Percentiles rank a stretch among this genome's conserved stretches.
phyloP scores from a whole-genome alignment of 2,329 filamentous ascomycete genomes.

The Davidsoniella neocaledoniae region DNA sequence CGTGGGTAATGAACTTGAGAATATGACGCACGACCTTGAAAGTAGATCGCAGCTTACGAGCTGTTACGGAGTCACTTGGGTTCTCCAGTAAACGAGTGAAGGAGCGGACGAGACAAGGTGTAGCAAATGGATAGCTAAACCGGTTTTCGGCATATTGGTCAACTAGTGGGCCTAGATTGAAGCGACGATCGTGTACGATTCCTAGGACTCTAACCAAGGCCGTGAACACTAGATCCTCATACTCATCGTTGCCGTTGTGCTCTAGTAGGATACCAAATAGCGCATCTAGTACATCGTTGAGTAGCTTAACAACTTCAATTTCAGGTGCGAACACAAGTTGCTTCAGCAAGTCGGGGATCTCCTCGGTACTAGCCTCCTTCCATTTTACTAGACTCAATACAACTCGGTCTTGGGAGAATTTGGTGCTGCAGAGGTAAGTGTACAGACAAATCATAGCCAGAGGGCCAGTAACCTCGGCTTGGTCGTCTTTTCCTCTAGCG shows the following conservation, averaged over 20 bases:
- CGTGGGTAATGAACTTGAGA: slow-evolving; percentile 86
- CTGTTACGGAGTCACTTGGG: slow-evolving; percentile 66
- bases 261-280: slow-evolving; percentile 86
- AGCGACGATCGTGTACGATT: slow-evolving; percentile 86
- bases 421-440: slow-evolving; percentile 85
- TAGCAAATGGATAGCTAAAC: slow-evolving; percentile 89
- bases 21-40: slow-evolving; percentile 92
- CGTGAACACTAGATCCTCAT: slow-evolving; percentile 83
- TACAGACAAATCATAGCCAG: slow-evolving; percentile 64
- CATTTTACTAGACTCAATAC: slow-evolving; percentile 73
- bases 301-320: slow-evolving; percentile 90
- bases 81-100: slow-evolving; percentile 71
- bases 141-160: slow-evolving; percentile 77
- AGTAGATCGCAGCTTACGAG: slow-evolving; percentile 70
- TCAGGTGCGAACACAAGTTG: slow-evolving; percentile 87
- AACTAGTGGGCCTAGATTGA: slow-evolving; percentile 78
- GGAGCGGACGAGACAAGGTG: slow-evolving; percentile 70
- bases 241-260: slow-evolving; percentile 77
- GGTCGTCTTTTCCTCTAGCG: slow-evolving; percentile 46
- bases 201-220: slow-evolving; percentile 77
- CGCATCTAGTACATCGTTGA: slow-evolving; percentile 76
- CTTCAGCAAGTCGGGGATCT: slow-evolving; percentile 58
- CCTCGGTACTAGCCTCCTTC: slow-evolving; percentile 57
- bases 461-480: slow-evolving; percentile 61
- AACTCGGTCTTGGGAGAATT: slow-evolving; percentile 81